Evolutionary conservation across 1,139 yeast species (phyloP).

Genomic region (Eremothecium sinecaudum): DNA sequence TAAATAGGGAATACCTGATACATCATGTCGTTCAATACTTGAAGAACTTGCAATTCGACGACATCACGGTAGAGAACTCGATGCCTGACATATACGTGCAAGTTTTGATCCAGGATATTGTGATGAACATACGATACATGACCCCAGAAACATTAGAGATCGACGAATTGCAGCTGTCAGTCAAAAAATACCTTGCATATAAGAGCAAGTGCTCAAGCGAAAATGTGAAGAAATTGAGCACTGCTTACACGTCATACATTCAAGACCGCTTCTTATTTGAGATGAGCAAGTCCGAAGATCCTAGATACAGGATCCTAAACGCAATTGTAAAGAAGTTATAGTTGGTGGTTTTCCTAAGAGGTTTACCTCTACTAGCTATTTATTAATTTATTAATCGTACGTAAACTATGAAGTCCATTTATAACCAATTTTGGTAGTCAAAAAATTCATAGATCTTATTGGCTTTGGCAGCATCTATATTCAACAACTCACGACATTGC

Average conservation of each 20-base stretch:
- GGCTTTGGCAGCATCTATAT: slow-evolving; percentile 80
- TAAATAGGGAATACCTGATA: slow-evolving; percentile 60
- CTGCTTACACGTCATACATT: slow-evolving; percentile 36
- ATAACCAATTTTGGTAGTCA: slow-evolving; percentile 80
- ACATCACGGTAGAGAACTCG: slow-evolving; percentile 15
- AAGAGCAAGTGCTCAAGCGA: slow-evolving; percentile 36
- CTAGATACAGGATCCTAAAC: slow-evolving; percentile 29
- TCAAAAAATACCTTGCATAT: slow-evolving; percentile 62
- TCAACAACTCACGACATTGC: slow-evolving; percentile 70
- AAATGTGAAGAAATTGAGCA: slow-evolving; percentile 38
- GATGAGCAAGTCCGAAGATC: slow-evolving; percentile 23
- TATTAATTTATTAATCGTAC: too few relatives aligned
- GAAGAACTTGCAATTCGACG: slow-evolving; percentile 26
- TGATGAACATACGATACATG: slow-evolving; percentile 56
- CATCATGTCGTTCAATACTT: slow-evolving; percentile 53
- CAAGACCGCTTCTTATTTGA: slow-evolving; percentile 30
- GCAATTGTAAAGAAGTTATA: slow-evolving; percentile 30
- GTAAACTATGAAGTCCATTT: too few relatives aligned
- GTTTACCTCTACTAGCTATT: too few relatives aligned
- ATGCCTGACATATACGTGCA: slow-evolving; percentile 28
- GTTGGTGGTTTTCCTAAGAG: too few relatives aligned
- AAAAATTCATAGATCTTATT: slow-evolving; percentile 86
- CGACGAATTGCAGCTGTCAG: slow-evolving; percentile 54
- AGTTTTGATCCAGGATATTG: slow-evolving; percentile 47
- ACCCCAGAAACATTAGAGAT: slow-evolving; percentile 32